Percentiles rank a stretch among this genome's conserved stretches.
Evolutionary conservation across 2,329 filamentous ascomycete species (phyloP).

Genomic region (Grosmannia clavigera): DNA sequence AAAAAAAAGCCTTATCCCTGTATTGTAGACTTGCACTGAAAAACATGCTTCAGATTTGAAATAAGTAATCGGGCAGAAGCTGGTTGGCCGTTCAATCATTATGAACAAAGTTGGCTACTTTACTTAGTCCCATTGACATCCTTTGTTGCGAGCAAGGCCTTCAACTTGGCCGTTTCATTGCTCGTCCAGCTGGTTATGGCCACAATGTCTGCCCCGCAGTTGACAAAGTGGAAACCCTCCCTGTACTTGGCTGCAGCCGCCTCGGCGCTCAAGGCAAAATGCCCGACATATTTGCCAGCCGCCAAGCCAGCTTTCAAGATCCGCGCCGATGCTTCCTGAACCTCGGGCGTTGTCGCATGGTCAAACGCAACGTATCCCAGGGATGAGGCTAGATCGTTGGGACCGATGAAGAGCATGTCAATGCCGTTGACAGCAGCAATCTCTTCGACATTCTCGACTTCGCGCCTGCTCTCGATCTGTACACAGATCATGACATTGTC

Average conservation of each 20-base stretch:
- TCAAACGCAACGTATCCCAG: conserved; percentile 27
- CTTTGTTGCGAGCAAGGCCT: conserved; percentile 6
- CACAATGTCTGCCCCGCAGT: conserved; percentile 24
- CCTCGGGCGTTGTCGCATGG: conserved; percentile 17
- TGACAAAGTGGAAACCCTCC: conserved; percentile 24
- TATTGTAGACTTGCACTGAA: too few species aligned
- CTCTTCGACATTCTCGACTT: conserved; percentile 31
- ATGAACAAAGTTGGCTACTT: too few species aligned
- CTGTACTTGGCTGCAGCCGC: conserved; percentile 15
- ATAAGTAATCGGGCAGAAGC: too few species aligned
- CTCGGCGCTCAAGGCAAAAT: conserved; percentile 21
- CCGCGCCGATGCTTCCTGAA: conserved; percentile 17
- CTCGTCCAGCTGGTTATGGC: conserved; percentile 23
- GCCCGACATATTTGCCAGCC: conserved; percentile 22
- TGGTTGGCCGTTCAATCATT: too few species aligned
- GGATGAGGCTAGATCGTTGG: conserved; percentile 30
- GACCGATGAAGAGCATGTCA: conserved; percentile 32
- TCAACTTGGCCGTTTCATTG: conserved; percentile 19
- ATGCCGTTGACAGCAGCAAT: conserved; percentile 28
- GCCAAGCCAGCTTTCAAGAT: conserved; percentile 17
- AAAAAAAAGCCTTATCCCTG: too few species aligned
- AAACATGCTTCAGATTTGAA: too few species aligned
- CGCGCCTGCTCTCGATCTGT: conserved; percentile 30
- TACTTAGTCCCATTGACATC: too few species aligned
- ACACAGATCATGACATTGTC: conserved; percentile 30